Evolutionary conservation across 768 basidiomycete genomes (phyloP), one percentile per base, ranked within the genome.

Genomic region (Suillus decipiens): DNA sequence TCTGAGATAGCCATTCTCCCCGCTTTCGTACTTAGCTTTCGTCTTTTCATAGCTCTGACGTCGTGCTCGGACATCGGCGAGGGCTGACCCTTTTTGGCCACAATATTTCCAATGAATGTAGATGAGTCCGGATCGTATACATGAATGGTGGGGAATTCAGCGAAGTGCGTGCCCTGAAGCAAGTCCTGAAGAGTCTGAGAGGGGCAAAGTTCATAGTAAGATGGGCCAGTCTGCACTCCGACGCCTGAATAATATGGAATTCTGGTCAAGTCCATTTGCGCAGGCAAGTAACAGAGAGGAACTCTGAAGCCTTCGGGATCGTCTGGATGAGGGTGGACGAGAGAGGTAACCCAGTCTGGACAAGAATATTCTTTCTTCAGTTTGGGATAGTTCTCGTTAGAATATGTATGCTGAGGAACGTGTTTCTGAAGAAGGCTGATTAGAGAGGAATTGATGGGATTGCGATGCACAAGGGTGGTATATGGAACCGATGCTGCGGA

Each of bases 81-180:
- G 33, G 72, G 59, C 34, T 79, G 78, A 2, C 87, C 87, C 54
- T 80, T 72, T 48, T 80, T 79, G 62, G 89, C 83, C 17, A 90
- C 78, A n/a, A 92, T 69, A 10, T 78, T 78, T 8, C 86, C 89
- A 9, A 73, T 75, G 73, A 93, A 95, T 15, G 68, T 75, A 4
- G 73, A 73, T 36, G 86, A 76, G 22, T 72, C 78, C 28, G 76
- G 83, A 54, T 89, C 85, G 80, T 88, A 89, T 7, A 96, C 74
- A 61, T 94, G 89, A 51, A 96, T 85, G 1, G 87, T 88, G 8
- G 95, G 95, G 70, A 85, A 96, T 73, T 96, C 95, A 37, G 90
- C 82, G 73, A 95, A 94, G 34, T 84, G 78, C 48, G 85, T 90
- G 57, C 85, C 76, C 41, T 78, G 80, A 51, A 96, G 77, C 9